These are phyloP conservation scores for Ramalina intermedia DNA, from an alignment of 495 filamentous ascomycete genomes.

Conservation along the genomic window DNA sequence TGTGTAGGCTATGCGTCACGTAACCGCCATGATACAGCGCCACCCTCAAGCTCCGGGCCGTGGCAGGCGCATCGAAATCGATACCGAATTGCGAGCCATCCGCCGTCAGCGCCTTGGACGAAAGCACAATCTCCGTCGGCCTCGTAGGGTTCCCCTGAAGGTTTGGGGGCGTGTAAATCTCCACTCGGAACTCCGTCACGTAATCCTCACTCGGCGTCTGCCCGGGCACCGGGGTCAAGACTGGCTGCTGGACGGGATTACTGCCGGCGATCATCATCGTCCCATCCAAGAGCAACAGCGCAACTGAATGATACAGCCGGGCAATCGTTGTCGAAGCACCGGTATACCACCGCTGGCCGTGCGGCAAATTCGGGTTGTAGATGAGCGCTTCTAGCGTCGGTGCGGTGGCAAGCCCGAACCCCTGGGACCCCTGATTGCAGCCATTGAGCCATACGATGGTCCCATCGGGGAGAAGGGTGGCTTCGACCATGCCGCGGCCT, in stretches of 20 bases:
- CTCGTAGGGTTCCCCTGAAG: conserved; percentile 37
- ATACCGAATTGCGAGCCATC: conserved; percentile 32
- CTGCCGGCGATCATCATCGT: conserved; percentile 43
- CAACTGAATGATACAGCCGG: conserved; percentile 44
- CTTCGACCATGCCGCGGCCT: conserved; percentile 48
- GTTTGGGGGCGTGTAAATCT: conserved; percentile 48
- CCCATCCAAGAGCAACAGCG: conserved; percentile 42
- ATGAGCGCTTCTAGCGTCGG: conserved; percentile 44
- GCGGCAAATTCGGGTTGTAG: conserved; percentile 36
- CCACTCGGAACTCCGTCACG: conserved; percentile 44
- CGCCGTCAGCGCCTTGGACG: conserved; percentile 24
- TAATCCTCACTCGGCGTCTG: conserved; percentile 25
- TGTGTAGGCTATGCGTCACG: conserved; percentile 46
- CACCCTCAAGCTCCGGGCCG: conserved; percentile 29
- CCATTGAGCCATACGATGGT: conserved; percentile 48
- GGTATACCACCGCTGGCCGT: conserved; percentile 37
- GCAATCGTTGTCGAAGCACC: conserved; percentile 34
- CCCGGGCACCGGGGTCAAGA: conserved; percentile 22
- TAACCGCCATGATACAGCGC: conserved; percentile 46
- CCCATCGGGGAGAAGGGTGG: conserved; percentile 43
- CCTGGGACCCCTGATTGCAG: conserved; percentile 40
- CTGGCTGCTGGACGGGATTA: conserved; percentile 43
- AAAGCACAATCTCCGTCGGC: conserved; percentile 32
- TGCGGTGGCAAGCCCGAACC: conserved; percentile 37
- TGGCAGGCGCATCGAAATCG: conserved; percentile 28